Conservation (phyloP, 306 rosid species). For the Cucurbita pepo region DNA sequence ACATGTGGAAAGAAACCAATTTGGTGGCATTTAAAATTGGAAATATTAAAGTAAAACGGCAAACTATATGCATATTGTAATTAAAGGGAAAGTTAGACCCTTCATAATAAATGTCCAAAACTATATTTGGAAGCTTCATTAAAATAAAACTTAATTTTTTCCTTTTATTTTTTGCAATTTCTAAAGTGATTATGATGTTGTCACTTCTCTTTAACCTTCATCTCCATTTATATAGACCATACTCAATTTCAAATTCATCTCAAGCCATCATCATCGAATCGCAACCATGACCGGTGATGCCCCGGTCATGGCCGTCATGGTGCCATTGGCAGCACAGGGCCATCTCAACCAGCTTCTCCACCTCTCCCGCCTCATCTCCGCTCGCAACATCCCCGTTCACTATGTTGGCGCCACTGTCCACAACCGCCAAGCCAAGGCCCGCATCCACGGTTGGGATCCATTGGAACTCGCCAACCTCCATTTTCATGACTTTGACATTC, state of each 20-base stretch:
- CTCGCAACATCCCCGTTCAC: slow-evolving; percentile 38
- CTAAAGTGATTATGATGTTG: too few species aligned
- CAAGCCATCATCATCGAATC: background rate
- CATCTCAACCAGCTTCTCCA: slow-evolving; percentile 87
- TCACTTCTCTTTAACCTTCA: background rate
- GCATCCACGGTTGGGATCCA: slow-evolving; percentile 44
- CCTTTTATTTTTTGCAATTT: too few species aligned
- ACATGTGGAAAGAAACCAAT: background rate
- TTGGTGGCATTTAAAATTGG: background rate
- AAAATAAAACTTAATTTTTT: background rate
- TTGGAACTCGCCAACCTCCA: slow-evolving; percentile 18
- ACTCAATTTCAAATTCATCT: background rate
- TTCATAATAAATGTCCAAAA: background rate
- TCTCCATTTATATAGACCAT: background rate
- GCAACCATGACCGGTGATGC: background rate
- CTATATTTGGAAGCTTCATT: background rate
- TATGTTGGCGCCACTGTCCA: slow-evolving; percentile 38
- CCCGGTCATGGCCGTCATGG: slow-evolving; percentile 35
- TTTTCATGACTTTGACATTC: slow-evolving; percentile 33
- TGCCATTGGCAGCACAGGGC: slow-evolving; percentile 67
- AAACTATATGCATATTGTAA: background rate
- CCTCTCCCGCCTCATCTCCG: slow-evolving; percentile 40
- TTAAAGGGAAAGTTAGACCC: background rate
- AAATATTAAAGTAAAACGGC: background rate
- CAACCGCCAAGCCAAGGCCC: slow-evolving; percentile 38